Evolutionary conservation across 345 rosid genomes (phyloP), one percentile per base, ranked within the genome.

Genomic region (Eucalyptus marginata): DNA sequence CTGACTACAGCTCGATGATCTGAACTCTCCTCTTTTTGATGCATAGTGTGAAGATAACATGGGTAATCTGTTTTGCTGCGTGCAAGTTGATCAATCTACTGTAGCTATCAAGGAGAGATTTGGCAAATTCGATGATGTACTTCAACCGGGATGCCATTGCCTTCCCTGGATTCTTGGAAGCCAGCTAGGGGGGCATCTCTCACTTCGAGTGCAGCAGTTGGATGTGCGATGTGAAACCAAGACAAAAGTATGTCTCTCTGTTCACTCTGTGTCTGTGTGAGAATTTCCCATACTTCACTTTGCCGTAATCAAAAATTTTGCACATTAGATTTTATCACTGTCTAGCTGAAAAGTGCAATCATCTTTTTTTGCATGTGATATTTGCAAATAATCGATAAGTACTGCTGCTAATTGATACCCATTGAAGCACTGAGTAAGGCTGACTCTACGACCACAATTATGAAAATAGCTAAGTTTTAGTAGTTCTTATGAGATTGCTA

Each of bases 71-170:
- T 49, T 89, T 2, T 92, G 93, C 79, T 91, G 92, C 29, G 88
- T 92, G 4, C 89, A 93, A 91, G 93, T 93, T 81, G 92, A 90
- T 54, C 94, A 93, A 89, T 91, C 94, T n/a, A 91, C 90, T 0
- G 94, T 93, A 16, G 93, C 93, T 58, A 90, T 92, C 86, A 92
- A 86, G 91, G 92, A 93, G 88, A 89, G 80, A 46, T 93, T 93
- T 52, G 94, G 94, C 18, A 93, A 88, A 89, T 93, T 90, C 8
- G 90, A 92, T 15, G 92, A 91, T 16, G 90, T 90, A 51, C 93
- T 93, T 87, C 89, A 92, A 80, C 93, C 94, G 3, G 94, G 94
- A 79, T 92, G 94, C 81, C 94, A 93, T 83, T 93, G 88, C 89
- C 88, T 93, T 29, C 94, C 94, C 43, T 93, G 94, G 94, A 20